Evolutionary conservation across 2,329 filamentous ascomycete species (phyloP).

Genomic region (Daldinia sp.): DNA sequence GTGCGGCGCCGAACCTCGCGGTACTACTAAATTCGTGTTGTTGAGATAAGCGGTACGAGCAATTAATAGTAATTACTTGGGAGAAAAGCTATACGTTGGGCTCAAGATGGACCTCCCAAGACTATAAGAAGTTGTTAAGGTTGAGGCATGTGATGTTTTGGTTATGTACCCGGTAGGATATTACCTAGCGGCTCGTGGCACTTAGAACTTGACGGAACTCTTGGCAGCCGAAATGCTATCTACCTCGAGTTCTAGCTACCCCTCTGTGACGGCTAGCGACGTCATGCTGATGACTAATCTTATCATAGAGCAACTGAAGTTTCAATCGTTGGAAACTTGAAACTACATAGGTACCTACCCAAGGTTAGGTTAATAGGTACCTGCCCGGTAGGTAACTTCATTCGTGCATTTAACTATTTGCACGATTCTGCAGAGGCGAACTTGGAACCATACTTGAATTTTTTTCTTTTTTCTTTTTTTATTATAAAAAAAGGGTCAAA

Average conservation of each 20-base stretch:
- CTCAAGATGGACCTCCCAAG: slow-evolving; percentile 1
- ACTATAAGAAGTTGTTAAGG: background rate
- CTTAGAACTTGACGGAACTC: slow-evolving; percentile 26
- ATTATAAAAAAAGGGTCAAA: slow-evolving; percentile 9
- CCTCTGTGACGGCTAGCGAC: slow-evolving; percentile 14
- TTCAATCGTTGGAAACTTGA: background rate
- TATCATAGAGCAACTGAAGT: background rate
- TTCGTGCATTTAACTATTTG: background rate
- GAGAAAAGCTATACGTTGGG: slow-evolving; percentile 6
- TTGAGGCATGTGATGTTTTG: slow-evolving; percentile 24
- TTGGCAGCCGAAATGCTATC: slow-evolving; percentile 33
- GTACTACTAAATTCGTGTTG: background rate
- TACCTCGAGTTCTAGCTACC: slow-evolving; percentile 10
- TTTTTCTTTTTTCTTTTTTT: background rate
- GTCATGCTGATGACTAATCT: slow-evolving; percentile 21
- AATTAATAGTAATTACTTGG: slow-evolving; percentile 1
- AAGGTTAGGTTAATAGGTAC: too few species aligned
- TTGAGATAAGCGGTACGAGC: background rate
- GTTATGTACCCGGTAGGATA: slow-evolving; percentile 2
- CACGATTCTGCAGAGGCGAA: background rate
- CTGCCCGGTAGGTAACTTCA: too few species aligned
- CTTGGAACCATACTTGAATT: background rate
- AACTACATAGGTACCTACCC: too few species aligned
- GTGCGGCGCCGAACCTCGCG: slow-evolving; percentile 16
- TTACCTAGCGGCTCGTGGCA: slow-evolving; percentile 18